Evolutionary conservation across 371 early-diverging fungal species (phyloP), one percentile per base, ranked within the genome.

Genomic region (Mortierella sp.): DNA sequence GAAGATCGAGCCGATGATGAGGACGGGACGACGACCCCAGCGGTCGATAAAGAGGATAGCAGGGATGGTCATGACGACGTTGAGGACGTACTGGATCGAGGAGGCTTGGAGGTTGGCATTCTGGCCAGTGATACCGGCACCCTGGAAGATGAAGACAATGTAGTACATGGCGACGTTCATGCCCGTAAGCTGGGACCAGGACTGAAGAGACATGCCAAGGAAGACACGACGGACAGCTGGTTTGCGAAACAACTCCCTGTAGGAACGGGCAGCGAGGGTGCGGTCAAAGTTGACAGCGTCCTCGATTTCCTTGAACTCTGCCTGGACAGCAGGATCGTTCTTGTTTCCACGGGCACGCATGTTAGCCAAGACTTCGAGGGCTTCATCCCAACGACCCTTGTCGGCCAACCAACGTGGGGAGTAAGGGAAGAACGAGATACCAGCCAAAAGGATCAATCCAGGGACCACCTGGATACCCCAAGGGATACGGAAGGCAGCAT

Each of bases 341-440:
- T 79, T 87, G 75, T 93, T 83, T 43, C 90, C 90, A 31, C 81
- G 80, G 59, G 91, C 91, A 46, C 95, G 92, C 85, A 98, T 87
- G 53, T 92, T 90, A 46, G 96, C 93, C n/a, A 98, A 83, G 16
- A 92, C 92, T 43, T 82, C 71, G 16, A 91, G 82, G 11, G 95
- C 96, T 69, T 94, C 93, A 14, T 93, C 93, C 51, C 93, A 88
- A 14, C 94, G 91, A n/a, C 88, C 94, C 72, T 93, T 85, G 76
- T 92, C 92, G 53, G 93, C 91, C 72, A 98, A 88, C 97, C 97
- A 98, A 87, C 98, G 96, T 44, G 98, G 98, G 5, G 97, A 97
- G 88, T 83, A 92, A 19, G 98, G 98, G 90, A 97, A 93, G 87
- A 96, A 91, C 31, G 91, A 40, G 85, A 94, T 94, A 75, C 95